A percentile compares a stretch with the other conserved stretches of the same genome.
These are phyloP conservation scores for Rauvolfia tetraphylla DNA, from an alignment of 257 asterid species.

Conservation along the genomic window DNA sequence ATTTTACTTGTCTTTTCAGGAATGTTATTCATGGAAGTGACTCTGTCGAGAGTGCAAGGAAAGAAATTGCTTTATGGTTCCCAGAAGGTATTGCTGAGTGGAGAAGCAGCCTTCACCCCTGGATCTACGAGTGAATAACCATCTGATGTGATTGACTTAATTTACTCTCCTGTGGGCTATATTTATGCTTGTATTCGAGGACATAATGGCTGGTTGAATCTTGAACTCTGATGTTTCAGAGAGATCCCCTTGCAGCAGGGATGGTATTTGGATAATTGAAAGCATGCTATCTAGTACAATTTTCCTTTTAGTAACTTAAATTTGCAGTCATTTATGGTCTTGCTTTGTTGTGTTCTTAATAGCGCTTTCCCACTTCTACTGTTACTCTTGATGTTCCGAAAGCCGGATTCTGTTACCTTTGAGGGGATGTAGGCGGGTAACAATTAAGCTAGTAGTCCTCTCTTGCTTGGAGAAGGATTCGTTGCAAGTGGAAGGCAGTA, in stretches of 20 bases:
- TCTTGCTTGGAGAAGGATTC: background rate
- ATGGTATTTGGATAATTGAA: background rate
- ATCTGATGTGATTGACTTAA: background rate
- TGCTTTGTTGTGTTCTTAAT: background rate
- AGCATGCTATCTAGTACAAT: background rate
- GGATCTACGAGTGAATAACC: conserved; percentile 69
- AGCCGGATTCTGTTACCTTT: too few relatives aligned
- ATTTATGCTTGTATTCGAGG: conserved; percentile 10
- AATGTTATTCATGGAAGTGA: conserved; percentile 94
- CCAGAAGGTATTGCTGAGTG: conserved; percentile 85
- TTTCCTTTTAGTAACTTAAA: background rate
- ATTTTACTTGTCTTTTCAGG: conserved; percentile 42
- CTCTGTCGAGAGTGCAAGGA: conserved; percentile 80
- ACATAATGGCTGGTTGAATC: conserved; percentile 16
- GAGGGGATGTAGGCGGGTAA: too few relatives aligned
- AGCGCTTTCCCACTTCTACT: too few relatives aligned
- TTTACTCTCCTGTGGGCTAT: background rate
- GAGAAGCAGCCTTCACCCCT: conserved; percentile 79
- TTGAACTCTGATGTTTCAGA: background rate
- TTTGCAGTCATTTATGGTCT: background rate
- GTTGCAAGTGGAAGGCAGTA: too few relatives aligned
- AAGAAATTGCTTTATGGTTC: conserved; percentile 97
- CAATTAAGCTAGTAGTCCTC: too few relatives aligned
- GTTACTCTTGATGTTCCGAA: too few relatives aligned
- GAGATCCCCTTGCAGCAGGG: background rate